Percentiles rank a stretch among this genome's conserved stretches.
Evolutionary conservation across 2,329 filamentous ascomycete genomes (phyloP).

Genomic region (Alternaria sp.): DNA sequence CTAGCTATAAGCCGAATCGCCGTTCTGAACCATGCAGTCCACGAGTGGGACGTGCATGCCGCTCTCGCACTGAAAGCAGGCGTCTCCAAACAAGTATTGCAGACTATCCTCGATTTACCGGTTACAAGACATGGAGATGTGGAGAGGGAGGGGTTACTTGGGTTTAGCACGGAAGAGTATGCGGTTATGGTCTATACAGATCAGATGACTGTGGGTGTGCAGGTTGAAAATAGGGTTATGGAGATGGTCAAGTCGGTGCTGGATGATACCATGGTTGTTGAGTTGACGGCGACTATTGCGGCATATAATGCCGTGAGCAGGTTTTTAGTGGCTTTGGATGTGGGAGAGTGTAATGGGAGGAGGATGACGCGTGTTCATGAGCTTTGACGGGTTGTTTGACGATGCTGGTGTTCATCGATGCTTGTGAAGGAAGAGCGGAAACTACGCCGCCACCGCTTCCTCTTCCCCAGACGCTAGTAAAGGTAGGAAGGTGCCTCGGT

Average conservation of each 20-base stretch:
- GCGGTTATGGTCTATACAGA: conserved; percentile 78
- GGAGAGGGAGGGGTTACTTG: conserved; percentile 49
- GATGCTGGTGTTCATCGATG: not conserved
- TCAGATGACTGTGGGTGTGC: conserved; percentile 80
- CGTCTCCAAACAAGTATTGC: conserved; percentile 67
- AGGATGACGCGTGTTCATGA: conserved; percentile 47
- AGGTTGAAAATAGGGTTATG: conserved; percentile 74
- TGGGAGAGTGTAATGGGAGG: conserved; percentile 54
- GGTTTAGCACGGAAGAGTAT: conserved; percentile 61
- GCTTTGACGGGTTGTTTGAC: conserved; percentile 20
- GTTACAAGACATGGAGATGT: conserved; percentile 29
- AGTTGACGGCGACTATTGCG: conserved; percentile 80
- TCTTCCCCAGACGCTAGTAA: conserved; percentile 29
- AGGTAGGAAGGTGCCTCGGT: conserved; percentile 33
- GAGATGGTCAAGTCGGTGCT: conserved; percentile 68
- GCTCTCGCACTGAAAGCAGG: conserved; percentile 68
- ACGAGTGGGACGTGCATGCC: conserved; percentile 84
- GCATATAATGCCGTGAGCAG: conserved; percentile 86
- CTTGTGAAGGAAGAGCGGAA: conserved; percentile 19
- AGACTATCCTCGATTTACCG: conserved; percentile 51
- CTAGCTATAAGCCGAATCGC: conserved; percentile 85
- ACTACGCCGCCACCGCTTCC: conserved; percentile 25
- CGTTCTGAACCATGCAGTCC: conserved; percentile 80
- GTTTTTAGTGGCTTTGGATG: conserved; percentile 82
- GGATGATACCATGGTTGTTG: conserved; percentile 75